Evolutionary conservation across 805 yeast species (phyloP), one percentile per base, ranked within the genome.

Genomic region (Candida maris): DNA sequence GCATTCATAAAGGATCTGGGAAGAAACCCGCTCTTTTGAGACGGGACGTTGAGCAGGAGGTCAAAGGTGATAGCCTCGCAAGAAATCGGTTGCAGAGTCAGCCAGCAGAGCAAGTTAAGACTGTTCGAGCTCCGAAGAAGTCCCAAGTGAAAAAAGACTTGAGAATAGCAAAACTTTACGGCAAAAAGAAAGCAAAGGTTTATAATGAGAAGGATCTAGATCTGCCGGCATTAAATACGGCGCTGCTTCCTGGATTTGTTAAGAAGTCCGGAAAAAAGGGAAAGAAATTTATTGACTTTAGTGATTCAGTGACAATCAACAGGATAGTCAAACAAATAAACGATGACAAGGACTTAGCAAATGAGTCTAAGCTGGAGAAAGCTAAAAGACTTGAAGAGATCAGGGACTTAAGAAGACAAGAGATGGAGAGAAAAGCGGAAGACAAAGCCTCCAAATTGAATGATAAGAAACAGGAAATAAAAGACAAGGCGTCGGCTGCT

Each of bases 331-430:
- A 79, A 46, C 77, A 82, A 21, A 87, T 93, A 37, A 88, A 87
- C 51, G 95, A 88, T 55, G 76, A 81, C 42, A 71, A 79, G 46
- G 97, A 91, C 44, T 72, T 75, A 28, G 74, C 77, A 6, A 80
- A 82, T 50, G 96, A 89, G 54, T 83, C 95, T 48, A 93, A 88
- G 62, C 68, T 93, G 38, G 98, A 91, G 56, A 86, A 85, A 56
- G 81, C 95, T 1, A 77, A 85, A 55, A 80, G 95, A 61, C 69
- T 93, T 32, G 97, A 91, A 61, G 95, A 85, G 49, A 76, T 91
- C 41, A 74, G 98, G 54, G 96, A 87, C 29, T 67, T 87, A 46
- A 86, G 84, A 66, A 77, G 86, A 53, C 72, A 81, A 62, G 97
- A 93, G 59, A 76, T 91, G 45, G 97, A 91, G 57, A 69, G 82